These are phyloP conservation scores for Globisporangium echinulatum DNA, from an alignment of 352 stramenopile genomes.

Conservation along the genomic window DNA sequence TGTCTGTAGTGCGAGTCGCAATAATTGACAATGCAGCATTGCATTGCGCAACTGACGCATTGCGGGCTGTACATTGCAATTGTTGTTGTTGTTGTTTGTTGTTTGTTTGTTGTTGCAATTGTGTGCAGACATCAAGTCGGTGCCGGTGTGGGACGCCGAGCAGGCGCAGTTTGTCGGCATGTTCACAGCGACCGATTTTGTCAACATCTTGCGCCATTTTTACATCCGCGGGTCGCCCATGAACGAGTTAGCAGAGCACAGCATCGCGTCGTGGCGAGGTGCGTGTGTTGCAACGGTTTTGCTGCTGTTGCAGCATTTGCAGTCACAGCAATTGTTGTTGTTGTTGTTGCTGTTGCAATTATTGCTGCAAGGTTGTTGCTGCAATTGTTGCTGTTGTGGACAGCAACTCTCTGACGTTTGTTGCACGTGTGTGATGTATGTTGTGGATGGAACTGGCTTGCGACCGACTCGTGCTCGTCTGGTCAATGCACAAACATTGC, in stretches of 20 bases:
- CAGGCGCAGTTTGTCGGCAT: constrained; percentile 95
- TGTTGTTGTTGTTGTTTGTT: not conserved
- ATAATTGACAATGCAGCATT: too few species aligned
- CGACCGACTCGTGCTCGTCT: too few species aligned
- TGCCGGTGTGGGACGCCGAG: constrained; percentile 95
- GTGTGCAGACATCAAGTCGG: constrained; percentile 93
- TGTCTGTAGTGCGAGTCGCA: too few species aligned
- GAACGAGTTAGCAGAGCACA: constrained; percentile 81
- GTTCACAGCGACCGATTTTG: constrained; percentile 97
- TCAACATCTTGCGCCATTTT: constrained; percentile 95
- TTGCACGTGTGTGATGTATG: constrained; percentile 15
- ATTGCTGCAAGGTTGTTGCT: not conserved
- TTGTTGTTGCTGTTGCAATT: too few species aligned
- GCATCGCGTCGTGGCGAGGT: constrained; percentile 83
- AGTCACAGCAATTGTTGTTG: too few species aligned
- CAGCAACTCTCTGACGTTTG: not conserved
- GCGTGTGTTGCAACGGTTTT: not conserved
- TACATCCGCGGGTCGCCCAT: constrained; percentile 89
- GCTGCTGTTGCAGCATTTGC: too few species aligned
- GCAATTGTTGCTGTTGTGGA: not conserved
- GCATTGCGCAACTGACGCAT: too few species aligned
- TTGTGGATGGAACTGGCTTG: too few species aligned
- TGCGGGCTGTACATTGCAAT: too few species aligned
- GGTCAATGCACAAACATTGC: constrained; percentile 5
- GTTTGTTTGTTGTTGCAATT: too few species aligned